A percentile compares a stretch with the other conserved stretches of the same genome.
Evolutionary conservation across 1,284 basidiomycete genomes (phyloP).

Genomic region (Chondrostereum purpureum): DNA sequence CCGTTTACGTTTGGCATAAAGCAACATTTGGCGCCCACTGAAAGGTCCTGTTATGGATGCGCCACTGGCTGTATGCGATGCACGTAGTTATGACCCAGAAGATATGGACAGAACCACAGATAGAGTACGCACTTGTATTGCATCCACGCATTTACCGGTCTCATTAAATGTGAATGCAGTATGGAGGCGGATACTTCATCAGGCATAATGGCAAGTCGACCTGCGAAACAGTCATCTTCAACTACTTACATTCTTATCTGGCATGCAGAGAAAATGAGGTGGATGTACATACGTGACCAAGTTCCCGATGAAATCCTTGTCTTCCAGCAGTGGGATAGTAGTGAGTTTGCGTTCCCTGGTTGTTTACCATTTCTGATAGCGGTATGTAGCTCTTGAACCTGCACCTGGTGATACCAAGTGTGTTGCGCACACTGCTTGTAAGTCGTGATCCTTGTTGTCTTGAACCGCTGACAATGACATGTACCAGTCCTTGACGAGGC

Average conservation of each 20-base stretch:
- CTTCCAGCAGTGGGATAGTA: conserved; percentile 11
- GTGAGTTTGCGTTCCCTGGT: background rate
- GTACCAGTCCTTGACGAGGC: conserved; percentile 9
- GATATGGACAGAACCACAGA: conserved; percentile 12
- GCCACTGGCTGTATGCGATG: conserved; percentile 10
- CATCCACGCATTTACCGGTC: background rate
- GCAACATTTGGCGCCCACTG: conserved; percentile 12
- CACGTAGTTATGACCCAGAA: conserved; percentile 7
- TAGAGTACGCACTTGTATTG: background rate
- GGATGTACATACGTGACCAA: conserved; percentile 11
- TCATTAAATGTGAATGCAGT: conserved; percentile 1
- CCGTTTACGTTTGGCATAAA: background rate
- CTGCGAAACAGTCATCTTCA: background rate
- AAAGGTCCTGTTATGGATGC: conserved; percentile 11
- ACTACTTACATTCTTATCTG: background rate
- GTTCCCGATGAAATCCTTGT: conserved; percentile 12
- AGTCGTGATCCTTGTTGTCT: background rate
- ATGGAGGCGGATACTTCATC: conserved; percentile 12
- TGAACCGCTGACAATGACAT: background rate
- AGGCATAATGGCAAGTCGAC: conserved; percentile 6
- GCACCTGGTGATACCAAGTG: conserved; percentile 7
- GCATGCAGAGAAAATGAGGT: conserved; percentile 8
- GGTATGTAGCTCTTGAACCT: conserved; percentile 1
- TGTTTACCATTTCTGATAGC: background rate
- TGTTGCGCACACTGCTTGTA: conserved; percentile 11